phyloP scores from a whole-genome alignment of 768 basidiomycete species.

The Agrocybe praecox region DNA sequence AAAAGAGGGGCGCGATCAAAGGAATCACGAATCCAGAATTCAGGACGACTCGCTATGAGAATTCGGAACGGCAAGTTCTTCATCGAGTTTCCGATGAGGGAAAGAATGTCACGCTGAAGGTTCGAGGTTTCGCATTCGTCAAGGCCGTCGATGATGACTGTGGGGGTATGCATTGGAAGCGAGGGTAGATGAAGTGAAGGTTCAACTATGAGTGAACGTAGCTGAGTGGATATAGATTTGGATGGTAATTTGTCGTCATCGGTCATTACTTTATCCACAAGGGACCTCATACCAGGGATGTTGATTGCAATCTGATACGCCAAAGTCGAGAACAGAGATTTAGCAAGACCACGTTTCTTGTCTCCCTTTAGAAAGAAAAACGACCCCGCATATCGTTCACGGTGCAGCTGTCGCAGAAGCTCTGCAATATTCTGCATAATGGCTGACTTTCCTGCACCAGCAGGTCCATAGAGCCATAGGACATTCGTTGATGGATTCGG shows the following conservation, averaged over 20 bases:
- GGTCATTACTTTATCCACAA: background rate
- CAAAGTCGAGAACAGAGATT: background rate
- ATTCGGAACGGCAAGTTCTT: background rate
- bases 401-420: background rate
- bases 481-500: background rate
- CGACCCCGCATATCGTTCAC: too few relatives aligned
- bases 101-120: background rate
- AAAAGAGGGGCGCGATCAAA: background rate
- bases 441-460: constrained; percentile 1
- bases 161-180: too few relatives aligned
- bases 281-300: background rate
- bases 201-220: too few relatives aligned
- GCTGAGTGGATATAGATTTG: too few relatives aligned
- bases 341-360: too few relatives aligned
- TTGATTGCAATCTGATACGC: background rate
- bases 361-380: too few relatives aligned
- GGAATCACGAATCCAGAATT: background rate
- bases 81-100: background rate
- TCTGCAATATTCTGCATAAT: background rate
- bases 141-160: too few relatives aligned
- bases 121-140: too few relatives aligned
- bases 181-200: too few relatives aligned
- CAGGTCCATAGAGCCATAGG: background rate
- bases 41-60: background rate
- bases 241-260: background rate